Evolutionary conservation across 495 filamentous ascomycete genomes (phyloP).

Genomic region (Xanthoparmelia taractica): DNA sequence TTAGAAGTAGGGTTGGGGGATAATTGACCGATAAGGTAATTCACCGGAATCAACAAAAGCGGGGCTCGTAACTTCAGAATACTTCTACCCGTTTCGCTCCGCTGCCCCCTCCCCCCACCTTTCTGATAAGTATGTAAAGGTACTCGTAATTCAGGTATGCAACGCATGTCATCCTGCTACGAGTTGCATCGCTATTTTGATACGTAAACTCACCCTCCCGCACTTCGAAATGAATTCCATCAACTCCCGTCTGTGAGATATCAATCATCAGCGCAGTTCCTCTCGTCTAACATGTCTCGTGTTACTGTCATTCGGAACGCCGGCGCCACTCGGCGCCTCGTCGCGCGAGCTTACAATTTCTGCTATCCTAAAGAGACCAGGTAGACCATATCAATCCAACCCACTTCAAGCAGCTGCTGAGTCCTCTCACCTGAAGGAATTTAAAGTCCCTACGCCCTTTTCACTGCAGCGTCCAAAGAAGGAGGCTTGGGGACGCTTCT

Average conservation of each 20-base stretch:
- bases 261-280: background rate
- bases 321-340: conserved; percentile 1
- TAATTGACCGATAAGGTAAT: background rate
- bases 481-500: conserved; percentile 46
- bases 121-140: too few species aligned
- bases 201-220: too few species aligned
- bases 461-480: conserved; percentile 37
- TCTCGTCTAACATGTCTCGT: conserved; percentile 1
- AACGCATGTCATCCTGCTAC: background rate
- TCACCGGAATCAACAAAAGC: background rate
- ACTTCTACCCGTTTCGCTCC: background rate
- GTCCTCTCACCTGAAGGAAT: background rate
- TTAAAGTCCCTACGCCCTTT: conserved; percentile 40
- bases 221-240: background rate
- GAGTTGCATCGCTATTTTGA: background rate
- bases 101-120: too few species aligned
- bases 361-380: conserved; percentile 10
- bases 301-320: conserved; percentile 1
- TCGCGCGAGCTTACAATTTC: conserved; percentile 14
- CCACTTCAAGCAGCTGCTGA: conserved; percentile 3
- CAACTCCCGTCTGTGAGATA: background rate
- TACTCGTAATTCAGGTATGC: background rate
- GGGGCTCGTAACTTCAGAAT: background rate
- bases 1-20: background rate
- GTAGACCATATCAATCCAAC: conserved; percentile 5